Conservation (phyloP, 1,284 basidiomycete genomes). For the Malassezia globosa region DNA sequence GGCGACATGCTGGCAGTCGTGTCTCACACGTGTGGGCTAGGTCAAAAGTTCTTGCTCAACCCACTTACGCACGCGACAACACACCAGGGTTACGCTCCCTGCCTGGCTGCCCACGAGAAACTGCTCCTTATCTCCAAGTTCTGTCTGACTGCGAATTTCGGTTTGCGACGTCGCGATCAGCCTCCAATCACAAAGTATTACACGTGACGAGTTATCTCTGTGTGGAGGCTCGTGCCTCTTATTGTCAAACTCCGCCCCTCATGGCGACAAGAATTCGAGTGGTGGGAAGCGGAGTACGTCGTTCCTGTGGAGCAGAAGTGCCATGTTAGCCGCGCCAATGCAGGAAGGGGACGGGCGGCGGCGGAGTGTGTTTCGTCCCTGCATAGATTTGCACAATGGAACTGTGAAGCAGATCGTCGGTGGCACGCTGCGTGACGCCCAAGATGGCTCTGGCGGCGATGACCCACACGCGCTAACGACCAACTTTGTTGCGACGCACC, state of each 20-base stretch:
- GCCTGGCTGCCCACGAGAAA: too few relatives aligned
- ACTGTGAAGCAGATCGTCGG: conserved; percentile 95
- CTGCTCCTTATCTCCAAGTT: too few relatives aligned
- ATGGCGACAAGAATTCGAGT: neutral
- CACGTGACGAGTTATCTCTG: neutral
- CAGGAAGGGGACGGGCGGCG: conserved; percentile 2
- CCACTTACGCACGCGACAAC: too few relatives aligned
- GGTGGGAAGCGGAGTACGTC: neutral
- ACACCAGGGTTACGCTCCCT: too few relatives aligned
- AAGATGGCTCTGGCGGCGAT: conserved; percentile 4
- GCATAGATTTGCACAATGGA: conserved; percentile 76
- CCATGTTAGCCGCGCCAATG: too few relatives aligned
- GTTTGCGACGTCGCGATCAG: too few relatives aligned
- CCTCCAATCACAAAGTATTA: too few relatives aligned
- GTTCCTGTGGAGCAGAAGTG: neutral
- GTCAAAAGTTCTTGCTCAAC: too few relatives aligned
- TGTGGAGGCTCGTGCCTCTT: neutral
- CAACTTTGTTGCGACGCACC: conserved; percentile 81
- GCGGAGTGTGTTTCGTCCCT: conserved; percentile 64
- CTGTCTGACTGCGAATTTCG: too few relatives aligned
- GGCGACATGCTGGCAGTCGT: too few relatives aligned
- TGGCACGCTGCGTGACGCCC: conserved; percentile 60
- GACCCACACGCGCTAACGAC: conserved; percentile 55
- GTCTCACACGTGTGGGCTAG: too few relatives aligned
- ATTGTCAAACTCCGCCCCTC: neutral